A percentile compares a stretch with the other conserved stretches of the same genome.
These are phyloP conservation scores for Amanita jacksonii DNA, from an alignment of 768 basidiomycete genomes.

Conservation along the genomic window DNA sequence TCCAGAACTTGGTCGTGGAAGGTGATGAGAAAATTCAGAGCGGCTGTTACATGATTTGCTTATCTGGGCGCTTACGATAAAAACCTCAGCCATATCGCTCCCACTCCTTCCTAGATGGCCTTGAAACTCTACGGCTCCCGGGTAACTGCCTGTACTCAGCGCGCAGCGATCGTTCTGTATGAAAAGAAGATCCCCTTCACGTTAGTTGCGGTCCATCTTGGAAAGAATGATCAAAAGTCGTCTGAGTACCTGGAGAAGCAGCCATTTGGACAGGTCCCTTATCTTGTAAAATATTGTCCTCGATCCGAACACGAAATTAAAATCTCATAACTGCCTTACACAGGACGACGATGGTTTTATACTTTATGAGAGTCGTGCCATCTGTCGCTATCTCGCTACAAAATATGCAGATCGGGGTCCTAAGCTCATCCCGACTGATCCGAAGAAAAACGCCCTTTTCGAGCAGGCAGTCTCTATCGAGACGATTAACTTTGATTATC, in stretches of 20 bases:
- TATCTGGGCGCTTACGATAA: no score
- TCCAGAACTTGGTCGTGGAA: no score
- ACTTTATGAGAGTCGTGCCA: conserved; percentile 55
- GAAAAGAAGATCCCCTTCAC: conserved; percentile 44
- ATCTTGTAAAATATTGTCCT: conserved; percentile 13
- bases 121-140: conserved; percentile 33
- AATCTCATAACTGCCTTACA: neutral
- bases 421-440: conserved; percentile 35
- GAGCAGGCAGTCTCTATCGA: conserved; percentile 49
- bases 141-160: conserved; percentile 28
- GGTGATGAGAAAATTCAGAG: no score
- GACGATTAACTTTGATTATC: conserved; percentile 40
- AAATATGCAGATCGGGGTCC: conserved; percentile 47
- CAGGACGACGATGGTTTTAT: conserved; percentile 55
- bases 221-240: conserved; percentile 31
- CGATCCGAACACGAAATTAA: no score
- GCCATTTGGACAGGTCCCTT: conserved; percentile 32
- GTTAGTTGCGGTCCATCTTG: conserved; percentile 26
- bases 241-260: conserved; percentile 20
- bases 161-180: conserved; percentile 31
- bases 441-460: conserved; percentile 31
- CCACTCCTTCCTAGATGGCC: no score
- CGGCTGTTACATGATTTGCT: no score
- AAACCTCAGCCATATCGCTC: no score
- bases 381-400: conserved; percentile 45